Evolutionary conservation across 2,329 filamentous ascomycete genomes (phyloP).

Genomic region (Botryotinia globosa): DNA sequence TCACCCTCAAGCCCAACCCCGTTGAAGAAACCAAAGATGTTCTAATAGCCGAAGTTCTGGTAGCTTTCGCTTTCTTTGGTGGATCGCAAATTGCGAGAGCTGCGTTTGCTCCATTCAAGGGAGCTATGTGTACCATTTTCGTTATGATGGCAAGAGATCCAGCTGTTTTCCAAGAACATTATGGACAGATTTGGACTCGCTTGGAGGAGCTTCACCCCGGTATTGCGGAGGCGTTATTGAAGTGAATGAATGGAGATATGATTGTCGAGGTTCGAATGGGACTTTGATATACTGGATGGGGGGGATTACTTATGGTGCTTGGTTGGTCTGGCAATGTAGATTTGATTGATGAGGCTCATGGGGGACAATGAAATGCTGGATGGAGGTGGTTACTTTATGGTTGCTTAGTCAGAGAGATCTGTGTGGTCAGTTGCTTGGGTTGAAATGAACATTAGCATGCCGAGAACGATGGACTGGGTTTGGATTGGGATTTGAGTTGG

Average conservation of each 20-base stretch:
- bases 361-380: neutral
- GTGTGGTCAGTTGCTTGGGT: neutral
- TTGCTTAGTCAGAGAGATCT: neutral
- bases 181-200: constrained; percentile 10
- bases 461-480: neutral
- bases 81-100: constrained; percentile 11
- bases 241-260: neutral
- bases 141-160: constrained; percentile 16
- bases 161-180: neutral
- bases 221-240: constrained; percentile 4
- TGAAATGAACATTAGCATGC: neutral
- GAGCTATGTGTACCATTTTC: constrained; percentile 3
- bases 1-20: neutral
- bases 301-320: too few relatives aligned
- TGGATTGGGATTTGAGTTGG: too few relatives aligned
- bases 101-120: constrained; percentile 10
- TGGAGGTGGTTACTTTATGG: neutral
- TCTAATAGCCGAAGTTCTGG: neutral
- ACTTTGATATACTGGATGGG: neutral
- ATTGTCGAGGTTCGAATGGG: too few relatives aligned
- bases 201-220: neutral
- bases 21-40: neutral
- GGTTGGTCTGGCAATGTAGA: too few relatives aligned
- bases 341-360: neutral
- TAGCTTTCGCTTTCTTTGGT: neutral